phyloP scores from a whole-genome alignment of 768 basidiomycete genomes.

The Pholiota microspora region DNA sequence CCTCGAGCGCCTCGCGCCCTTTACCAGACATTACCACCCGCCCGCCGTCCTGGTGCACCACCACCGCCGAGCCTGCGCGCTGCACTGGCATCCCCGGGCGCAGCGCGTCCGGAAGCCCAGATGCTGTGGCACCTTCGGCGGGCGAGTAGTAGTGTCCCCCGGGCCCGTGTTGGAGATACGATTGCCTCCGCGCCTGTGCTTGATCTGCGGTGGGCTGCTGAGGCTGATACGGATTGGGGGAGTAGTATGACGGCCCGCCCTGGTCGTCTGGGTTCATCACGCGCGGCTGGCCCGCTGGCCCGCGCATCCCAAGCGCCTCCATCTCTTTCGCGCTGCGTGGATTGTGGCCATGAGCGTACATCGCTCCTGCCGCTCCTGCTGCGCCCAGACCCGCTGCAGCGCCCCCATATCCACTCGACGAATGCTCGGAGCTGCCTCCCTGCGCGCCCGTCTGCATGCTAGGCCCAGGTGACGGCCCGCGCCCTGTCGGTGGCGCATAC shows the following conservation, averaged over 20 bases:
- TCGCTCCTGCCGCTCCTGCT: neutral
- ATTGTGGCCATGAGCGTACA: conserved; percentile 7
- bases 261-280: conserved; percentile 16
- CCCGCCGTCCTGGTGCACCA: conserved; percentile 28
- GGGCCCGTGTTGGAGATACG: neutral
- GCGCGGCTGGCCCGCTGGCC: neutral
- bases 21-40: conserved; percentile 18
- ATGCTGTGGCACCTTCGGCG: too few relatives aligned
- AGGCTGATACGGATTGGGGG: neutral
- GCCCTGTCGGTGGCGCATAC: conserved; percentile 18
- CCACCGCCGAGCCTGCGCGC: conserved; percentile 17
- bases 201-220: conserved; percentile 13
- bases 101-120: conserved; percentile 6
- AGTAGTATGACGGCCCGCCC: neutral
- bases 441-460: conserved; percentile 4
- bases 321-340: conserved; percentile 25
- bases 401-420: conserved; percentile 14
- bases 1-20: conserved; percentile 13
- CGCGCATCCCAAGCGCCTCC: conserved; percentile 21
- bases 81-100: neutral
- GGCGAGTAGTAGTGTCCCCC: neutral
- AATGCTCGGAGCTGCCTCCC: conserved; percentile 17
- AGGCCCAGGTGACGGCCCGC: conserved; percentile 18
- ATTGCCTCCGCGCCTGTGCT: conserved; percentile 12
- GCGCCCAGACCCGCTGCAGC: conserved; percentile 7